Evolutionary conservation across 257 asterid genomes (phyloP).

Genomic region (Fraxinus pennsylvanica): DNA sequence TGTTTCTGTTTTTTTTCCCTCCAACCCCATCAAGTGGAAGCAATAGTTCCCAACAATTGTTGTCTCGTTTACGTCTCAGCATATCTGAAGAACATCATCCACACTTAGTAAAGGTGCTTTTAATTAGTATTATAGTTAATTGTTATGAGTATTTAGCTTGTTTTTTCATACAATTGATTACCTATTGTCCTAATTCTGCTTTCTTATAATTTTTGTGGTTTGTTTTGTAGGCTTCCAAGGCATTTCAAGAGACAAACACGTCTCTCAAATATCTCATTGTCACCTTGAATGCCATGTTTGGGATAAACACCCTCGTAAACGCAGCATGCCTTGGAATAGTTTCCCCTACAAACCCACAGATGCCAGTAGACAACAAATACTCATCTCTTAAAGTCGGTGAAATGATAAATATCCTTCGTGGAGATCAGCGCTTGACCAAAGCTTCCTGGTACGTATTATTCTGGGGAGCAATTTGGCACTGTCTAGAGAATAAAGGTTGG

Average conservation of each 20-base stretch:
- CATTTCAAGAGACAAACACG: constrained; percentile 50
- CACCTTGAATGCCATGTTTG: constrained; percentile 58
- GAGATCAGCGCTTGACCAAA: constrained; percentile 60
- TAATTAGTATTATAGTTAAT: too few relatives aligned
- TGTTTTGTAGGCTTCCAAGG: constrained; percentile 45
- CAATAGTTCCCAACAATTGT: neutral
- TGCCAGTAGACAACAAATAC: constrained; percentile 62
- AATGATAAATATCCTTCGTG: constrained; percentile 58
- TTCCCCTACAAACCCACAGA: constrained; percentile 44
- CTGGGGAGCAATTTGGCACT: constrained; percentile 97
- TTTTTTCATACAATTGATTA: neutral
- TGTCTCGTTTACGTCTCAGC: constrained; percentile 29
- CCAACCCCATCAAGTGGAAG: too few relatives aligned
- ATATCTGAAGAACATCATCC: constrained; percentile 46
- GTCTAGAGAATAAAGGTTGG: constrained; percentile 75
- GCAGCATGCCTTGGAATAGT: constrained; percentile 28
- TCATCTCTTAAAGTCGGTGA: constrained; percentile 58
- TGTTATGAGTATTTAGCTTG: neutral
- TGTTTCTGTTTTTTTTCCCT: too few relatives aligned
- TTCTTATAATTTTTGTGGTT: neutral
- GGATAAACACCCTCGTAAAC: constrained; percentile 52
- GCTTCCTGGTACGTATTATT: constrained; percentile 66
- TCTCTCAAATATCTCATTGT: constrained; percentile 44
- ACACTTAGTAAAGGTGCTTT: too few relatives aligned
- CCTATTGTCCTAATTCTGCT: neutral